A percentile compares a stretch with the other conserved stretches of the same genome.
phyloP scores from a whole-genome alignment of 2,329 filamentous ascomycete genomes.

The Graphilbum fragrans region DNA sequence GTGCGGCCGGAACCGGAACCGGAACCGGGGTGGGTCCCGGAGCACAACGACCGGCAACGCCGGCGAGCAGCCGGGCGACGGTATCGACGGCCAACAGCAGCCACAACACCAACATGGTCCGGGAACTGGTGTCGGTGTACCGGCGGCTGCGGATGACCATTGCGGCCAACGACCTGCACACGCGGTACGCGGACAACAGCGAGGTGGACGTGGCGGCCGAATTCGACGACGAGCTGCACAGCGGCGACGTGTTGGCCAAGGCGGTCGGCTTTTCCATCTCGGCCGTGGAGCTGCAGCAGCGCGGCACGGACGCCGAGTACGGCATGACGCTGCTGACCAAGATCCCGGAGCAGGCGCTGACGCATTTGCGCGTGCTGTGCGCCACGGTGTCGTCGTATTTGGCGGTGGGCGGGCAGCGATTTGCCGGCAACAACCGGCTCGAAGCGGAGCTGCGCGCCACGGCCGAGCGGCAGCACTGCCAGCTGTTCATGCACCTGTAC shows the following conservation, averaged over 20 bases:
- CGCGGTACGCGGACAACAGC: conserved; percentile 18
- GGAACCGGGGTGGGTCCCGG: background rate
- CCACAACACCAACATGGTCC: conserved; percentile 29
- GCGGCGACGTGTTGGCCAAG: conserved; percentile 48
- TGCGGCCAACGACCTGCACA: conserved; percentile 37
- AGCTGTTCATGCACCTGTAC: conserved; percentile 58
- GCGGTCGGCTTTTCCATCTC: conserved; percentile 77
- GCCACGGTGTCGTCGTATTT: conserved; percentile 84
- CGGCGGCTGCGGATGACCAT: conserved; percentile 48
- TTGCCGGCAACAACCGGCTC: conserved; percentile 46
- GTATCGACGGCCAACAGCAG: too few relatives aligned
- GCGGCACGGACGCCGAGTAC: conserved; percentile 63
- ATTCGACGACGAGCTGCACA: conserved; percentile 31
- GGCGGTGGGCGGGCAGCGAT: conserved; percentile 58
- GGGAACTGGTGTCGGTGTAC: conserved; percentile 49
- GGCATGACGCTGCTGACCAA: conserved; percentile 70
- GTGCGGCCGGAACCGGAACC: background rate
- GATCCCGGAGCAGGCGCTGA: conserved; percentile 72
- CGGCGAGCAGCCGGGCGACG: background rate
- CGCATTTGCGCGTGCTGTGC: conserved; percentile 75
- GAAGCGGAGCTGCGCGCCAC: conserved; percentile 55
- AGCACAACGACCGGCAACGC: background rate
- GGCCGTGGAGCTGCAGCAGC: conserved; percentile 81
- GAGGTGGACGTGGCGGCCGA: background rate
- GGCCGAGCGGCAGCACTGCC: conserved; percentile 60